phyloP scores from a whole-genome alignment of 805 yeast species.

The Phaffomyces antillensis region DNA sequence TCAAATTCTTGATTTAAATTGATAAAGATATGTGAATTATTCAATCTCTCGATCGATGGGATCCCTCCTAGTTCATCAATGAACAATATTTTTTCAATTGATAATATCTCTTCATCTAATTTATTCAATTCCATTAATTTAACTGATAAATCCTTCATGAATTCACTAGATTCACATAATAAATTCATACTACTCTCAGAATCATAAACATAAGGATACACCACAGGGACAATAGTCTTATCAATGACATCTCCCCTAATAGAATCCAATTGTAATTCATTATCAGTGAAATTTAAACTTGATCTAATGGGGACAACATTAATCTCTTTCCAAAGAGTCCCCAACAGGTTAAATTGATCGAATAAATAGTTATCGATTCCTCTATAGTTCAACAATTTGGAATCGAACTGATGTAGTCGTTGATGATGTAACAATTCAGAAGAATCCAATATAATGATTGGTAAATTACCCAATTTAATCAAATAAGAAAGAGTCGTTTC shows the following conservation, averaged over 20 bases:
- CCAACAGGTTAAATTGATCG: slow-evolving; percentile 13
- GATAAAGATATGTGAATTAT: slow-evolving; percentile 80
- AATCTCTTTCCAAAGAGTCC: not conserved
- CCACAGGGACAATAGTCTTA: slow-evolving; percentile 30
- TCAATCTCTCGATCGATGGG: slow-evolving; percentile 76
- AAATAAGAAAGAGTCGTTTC: slow-evolving; percentile 17
- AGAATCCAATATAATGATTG: slow-evolving; percentile 18
- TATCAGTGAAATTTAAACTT: no score
- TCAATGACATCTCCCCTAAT: not conserved
- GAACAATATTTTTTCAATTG: slow-evolving; percentile 75
- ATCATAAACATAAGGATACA: slow-evolving; percentile 65
- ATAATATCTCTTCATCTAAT: slow-evolving; percentile 17
- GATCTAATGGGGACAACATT: not conserved
- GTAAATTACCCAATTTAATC: slow-evolving; percentile 18
- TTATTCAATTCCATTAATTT: slow-evolving; percentile 21
- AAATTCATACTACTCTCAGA: slow-evolving; percentile 35
- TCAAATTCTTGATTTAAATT: slow-evolving; percentile 78
- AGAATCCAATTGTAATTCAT: no score
- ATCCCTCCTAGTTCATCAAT: slow-evolving; percentile 85
- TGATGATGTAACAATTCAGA: slow-evolving; percentile 2
- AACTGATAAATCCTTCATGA: slow-evolving; percentile 31
- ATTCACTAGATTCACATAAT: slow-evolving; percentile 34
- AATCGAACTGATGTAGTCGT: slow-evolving; percentile 8
- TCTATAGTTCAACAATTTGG: slow-evolving; percentile 11
- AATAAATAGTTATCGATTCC: slow-evolving; percentile 13